Base-by-base conservation (phyloP, 2,329 filamentous ascomycete genomes). In the Trichoderma koningiopsis region DNA sequence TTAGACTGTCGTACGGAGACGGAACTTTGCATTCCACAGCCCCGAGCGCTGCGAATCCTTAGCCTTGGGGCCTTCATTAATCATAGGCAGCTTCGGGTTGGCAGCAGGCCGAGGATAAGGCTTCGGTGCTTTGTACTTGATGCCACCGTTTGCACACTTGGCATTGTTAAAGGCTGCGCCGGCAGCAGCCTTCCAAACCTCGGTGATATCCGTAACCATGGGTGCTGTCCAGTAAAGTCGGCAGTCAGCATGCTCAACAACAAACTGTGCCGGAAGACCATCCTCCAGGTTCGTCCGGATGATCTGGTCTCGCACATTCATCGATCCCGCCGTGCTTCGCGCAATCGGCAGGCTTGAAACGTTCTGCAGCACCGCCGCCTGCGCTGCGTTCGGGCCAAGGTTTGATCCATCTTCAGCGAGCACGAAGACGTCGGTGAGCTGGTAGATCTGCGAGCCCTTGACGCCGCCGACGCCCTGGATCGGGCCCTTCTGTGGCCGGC, bases 381-480 rank as follows among this genome's bases (percentile, higher is more conserved):
- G 71, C 43, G 43, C 43, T 24, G 43, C n/a, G 10, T 5, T 49
- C n/a, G 43, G 2, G 10, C 43, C 43, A 22, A 16, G 47, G 49
- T 19, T 35, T 8, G 43, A 77, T 73, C 52, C 78, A 78, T 56
- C 75, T 75, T 43, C 76, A 75, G 66, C 70, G 70, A 4, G 64
- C 33, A 0, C 75, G 29, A 76, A 74, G 22, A 82, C 77, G 62
- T 75, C 68, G 5, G 8, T 31, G 72, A 76, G 82, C 5, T 73
- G 69, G 56, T 80, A 77, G 24, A 79, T 77, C 73, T 83, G 80
- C 1, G 81, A 80, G 11, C 86, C 86, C 75, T 87, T 86, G 71
- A 85, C 81, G 16, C 85, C 85, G 55, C 84, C 85, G 3, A 87
- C 80, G 24, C 84, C 85, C 75, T 88, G 86, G 68, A 87, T 87